Base-by-base conservation (phyloP, 176 grass and related monocot species). In the Oryza officinalis region DNA sequence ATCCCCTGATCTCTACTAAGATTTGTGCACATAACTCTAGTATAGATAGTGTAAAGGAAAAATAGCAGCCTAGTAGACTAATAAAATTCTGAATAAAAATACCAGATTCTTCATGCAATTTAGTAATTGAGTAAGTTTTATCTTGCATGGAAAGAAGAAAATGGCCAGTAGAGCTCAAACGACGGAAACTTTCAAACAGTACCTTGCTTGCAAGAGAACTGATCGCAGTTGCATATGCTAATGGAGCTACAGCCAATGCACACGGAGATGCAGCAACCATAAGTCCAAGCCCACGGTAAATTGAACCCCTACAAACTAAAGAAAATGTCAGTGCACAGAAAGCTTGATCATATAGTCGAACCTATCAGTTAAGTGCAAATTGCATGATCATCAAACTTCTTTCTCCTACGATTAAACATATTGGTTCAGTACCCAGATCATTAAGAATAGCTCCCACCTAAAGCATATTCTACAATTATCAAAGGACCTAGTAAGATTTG, bases 251-350 rank as follows among this genome's bases (percentile, higher is more conserved):
- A 33, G 96, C 96, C 87, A 98, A 80, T 78, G 96, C 96, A 86
- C 96, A 98, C 0, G 96, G 96, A 86, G 96, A 98, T 83, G 93
- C 96, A 86, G 96, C 96, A 65, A 98, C 96, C 96, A 98, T 98
- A 84, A 98, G 89, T 64, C 96, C 96, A 86, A 98, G 84, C 47
- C 90, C 96, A 79, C 96, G 92, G 86, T 98, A 98, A 91, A 95
- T 75, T 82, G 96, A 98, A 54, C 96, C 96, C 85, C 91, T 98
- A 84, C 89, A 94, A 72, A 94, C 96, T 98, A 92, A 84, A 98
- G 72, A 76, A 83, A 86, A 77, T 66, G 66, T 90, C 83, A 90
- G 79, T 61, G 67, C 5, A 74, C 13, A 66, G 7, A 79, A 78
- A 83, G 33, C 49, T 81, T 43, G 43, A 82, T 57, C 26, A 20